Percentiles rank a stretch among this genome's conserved stretches.
Conservation (phyloP, 2,329 filamentous ascomycete species). For the Cryphonectria carpinicola region DNA sequence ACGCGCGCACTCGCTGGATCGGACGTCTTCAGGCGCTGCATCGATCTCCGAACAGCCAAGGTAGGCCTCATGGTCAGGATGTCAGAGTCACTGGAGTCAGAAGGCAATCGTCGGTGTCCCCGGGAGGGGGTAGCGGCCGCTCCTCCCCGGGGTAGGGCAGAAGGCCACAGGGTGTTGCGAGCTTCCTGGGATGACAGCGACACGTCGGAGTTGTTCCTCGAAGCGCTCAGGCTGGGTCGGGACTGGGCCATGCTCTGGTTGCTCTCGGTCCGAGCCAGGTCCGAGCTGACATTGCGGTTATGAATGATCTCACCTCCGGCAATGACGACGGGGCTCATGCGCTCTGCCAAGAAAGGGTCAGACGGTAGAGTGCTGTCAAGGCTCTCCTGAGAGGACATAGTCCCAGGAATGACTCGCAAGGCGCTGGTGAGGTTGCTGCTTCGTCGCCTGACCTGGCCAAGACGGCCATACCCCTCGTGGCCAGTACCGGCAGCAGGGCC, state of each 20-base stretch:
- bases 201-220: constrained; percentile 46
- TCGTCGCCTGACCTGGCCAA: constrained; percentile 64
- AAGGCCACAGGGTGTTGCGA: constrained; percentile 57
- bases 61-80: constrained; percentile 51
- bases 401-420: constrained; percentile 48
- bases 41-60: constrained; percentile 58
- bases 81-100: constrained; percentile 62
- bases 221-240: constrained; percentile 47
- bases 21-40: constrained; percentile 54
- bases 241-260: constrained; percentile 49
- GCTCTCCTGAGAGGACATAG: constrained; percentile 56
- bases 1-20: constrained; percentile 49
- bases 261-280: constrained; percentile 54
- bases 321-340: constrained; percentile 69
- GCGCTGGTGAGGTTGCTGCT: constrained; percentile 62
- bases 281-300: constrained; percentile 59
- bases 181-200: constrained; percentile 47
- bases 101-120: constrained; percentile 47
- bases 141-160: constrained; percentile 51
- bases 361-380: constrained; percentile 46
- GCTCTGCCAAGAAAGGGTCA: constrained; percentile 63
- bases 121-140: constrained; percentile 33
- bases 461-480: constrained; percentile 80
- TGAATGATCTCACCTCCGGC: constrained; percentile 65
- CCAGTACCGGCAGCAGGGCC: constrained; percentile 92